These are phyloP conservation scores for Ceratobasidium sp. DNA, from an alignment of 1,284 basidiomycete species.

Conservation along the genomic window DNA sequence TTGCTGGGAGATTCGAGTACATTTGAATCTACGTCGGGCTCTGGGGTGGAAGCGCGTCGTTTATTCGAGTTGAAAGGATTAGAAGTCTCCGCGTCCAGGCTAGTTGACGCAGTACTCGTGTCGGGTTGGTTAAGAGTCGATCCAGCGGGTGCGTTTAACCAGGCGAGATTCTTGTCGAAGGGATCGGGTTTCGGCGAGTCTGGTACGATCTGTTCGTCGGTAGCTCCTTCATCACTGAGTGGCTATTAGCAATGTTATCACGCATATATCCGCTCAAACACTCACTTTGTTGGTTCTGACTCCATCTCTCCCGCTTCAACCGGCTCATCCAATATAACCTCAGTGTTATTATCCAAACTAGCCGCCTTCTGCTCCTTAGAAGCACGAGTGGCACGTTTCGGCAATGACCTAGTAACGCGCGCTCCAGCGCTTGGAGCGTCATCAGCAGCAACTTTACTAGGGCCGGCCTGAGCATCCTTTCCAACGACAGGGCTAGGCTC, in stretches of 20 bases:
- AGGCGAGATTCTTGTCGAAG: not conserved
- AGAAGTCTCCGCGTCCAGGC: conserved; percentile 1
- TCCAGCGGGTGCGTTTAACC: not conserved
- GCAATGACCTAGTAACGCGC: conserved; percentile 23
- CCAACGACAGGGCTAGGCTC: not conserved
- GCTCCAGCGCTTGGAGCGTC: not conserved
- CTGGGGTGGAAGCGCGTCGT: conserved; percentile 28
- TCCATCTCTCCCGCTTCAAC: not conserved
- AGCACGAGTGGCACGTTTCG: conserved; percentile 4
- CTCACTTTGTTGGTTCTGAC: not conserved
- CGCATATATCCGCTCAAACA: conserved; percentile 8
- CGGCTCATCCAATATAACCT: not conserved
- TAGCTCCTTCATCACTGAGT: not conserved
- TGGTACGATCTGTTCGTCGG: not conserved
- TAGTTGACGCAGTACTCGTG: not conserved
- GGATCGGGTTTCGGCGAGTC: not conserved
- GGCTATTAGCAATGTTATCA: not conserved
- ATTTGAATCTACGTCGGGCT: not conserved
- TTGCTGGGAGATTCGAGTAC: conserved; percentile 32
- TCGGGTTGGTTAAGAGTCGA: conserved; percentile 1
- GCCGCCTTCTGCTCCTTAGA: not conserved
- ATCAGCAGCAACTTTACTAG: not conserved
- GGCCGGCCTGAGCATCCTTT: not conserved
- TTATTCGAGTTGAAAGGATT: conserved; percentile 13
- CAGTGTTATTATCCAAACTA: not conserved